Percentiles rank a stretch among this genome's conserved stretches.
Conservation (phyloP, 208 protist genomes). For the Trichomonas vaginalis region DNA sequence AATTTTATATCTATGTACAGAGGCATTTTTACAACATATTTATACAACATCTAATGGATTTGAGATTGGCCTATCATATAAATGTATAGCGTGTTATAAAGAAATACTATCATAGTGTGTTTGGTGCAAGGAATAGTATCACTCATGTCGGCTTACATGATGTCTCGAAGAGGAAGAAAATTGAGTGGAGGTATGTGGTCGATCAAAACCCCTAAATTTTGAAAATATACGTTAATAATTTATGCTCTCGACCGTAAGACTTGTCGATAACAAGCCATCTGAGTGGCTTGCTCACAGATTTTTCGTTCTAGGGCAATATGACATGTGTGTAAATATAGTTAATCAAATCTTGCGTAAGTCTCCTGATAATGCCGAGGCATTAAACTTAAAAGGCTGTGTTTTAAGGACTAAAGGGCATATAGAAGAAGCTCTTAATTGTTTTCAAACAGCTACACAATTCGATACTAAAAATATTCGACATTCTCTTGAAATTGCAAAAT, state of each 20-base stretch:
- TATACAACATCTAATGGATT: too few relatives aligned
- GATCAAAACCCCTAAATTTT: too few relatives aligned
- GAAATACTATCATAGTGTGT: too few relatives aligned
- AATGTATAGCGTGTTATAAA: too few relatives aligned
- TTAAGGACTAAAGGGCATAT: neutral
- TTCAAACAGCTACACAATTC: neutral
- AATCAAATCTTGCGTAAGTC: neutral
- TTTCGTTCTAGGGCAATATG: neutral
- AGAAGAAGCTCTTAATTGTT: neutral
- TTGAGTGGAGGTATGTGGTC: too few relatives aligned
- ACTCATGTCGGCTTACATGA: too few relatives aligned
- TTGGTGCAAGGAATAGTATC: too few relatives aligned
- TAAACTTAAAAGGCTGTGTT: neutral
- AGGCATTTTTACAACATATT: too few relatives aligned
- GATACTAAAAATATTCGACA: slow-evolving; percentile 7
- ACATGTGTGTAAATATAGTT: neutral
- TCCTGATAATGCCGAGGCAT: slow-evolving; percentile 4
- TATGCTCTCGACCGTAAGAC: neutral
- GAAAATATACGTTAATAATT: too few relatives aligned
- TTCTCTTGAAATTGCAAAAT: slow-evolving; percentile 17
- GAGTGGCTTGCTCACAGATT: slow-evolving; percentile 4
- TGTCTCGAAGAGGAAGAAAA: too few relatives aligned
- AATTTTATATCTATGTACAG: too few relatives aligned
- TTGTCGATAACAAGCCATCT: neutral
- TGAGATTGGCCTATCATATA: too few relatives aligned